A percentile compares a stretch with the other conserved stretches of the same genome.
These are phyloP conservation scores for Xenosphaeropsis pyriputrescens DNA, from an alignment of 2,329 filamentous ascomycete species.

Conservation along the genomic window DNA sequence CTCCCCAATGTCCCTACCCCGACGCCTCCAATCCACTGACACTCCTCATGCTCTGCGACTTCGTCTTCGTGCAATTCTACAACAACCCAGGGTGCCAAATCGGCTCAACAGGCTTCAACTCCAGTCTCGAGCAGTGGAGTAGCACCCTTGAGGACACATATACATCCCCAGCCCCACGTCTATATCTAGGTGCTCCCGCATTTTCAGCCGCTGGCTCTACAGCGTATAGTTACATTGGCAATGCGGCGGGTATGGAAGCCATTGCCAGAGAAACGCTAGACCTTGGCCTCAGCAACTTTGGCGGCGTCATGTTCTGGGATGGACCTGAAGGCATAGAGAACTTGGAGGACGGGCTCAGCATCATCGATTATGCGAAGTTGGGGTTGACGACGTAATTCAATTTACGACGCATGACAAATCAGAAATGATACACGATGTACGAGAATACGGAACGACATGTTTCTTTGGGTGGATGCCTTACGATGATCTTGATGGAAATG, in stretches of 20 bases:
- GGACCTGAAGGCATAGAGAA: constrained; percentile 14
- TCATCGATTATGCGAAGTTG: constrained; percentile 11
- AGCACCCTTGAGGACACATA: constrained; percentile 7
- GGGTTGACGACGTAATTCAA: constrained; percentile 3
- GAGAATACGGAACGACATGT: neutral
- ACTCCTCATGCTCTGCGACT: constrained; percentile 20
- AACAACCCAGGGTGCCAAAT: constrained; percentile 22
- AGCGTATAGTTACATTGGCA: constrained; percentile 17
- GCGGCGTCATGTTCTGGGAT: constrained; percentile 26
- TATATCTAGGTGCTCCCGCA: constrained; percentile 21
- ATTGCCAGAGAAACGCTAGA: constrained; percentile 17
- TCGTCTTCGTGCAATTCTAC: constrained; percentile 26
- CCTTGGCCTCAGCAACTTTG: constrained; percentile 17
- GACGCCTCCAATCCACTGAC: constrained; percentile 19
- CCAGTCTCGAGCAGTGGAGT: constrained; percentile 19
- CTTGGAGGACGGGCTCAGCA: constrained; percentile 11
- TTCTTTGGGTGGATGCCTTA: neutral
- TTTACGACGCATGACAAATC: neutral
- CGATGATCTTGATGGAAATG: neutral
- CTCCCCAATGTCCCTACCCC: constrained; percentile 24
- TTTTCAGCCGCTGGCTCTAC: constrained; percentile 14
- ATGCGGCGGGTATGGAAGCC: constrained; percentile 10
- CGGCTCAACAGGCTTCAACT: constrained; percentile 12
- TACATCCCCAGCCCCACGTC: constrained; percentile 9
- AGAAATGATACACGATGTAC: neutral